Conservation (phyloP, 176 grass and related monocot genomes). For the Aegilops speltoides region DNA sequence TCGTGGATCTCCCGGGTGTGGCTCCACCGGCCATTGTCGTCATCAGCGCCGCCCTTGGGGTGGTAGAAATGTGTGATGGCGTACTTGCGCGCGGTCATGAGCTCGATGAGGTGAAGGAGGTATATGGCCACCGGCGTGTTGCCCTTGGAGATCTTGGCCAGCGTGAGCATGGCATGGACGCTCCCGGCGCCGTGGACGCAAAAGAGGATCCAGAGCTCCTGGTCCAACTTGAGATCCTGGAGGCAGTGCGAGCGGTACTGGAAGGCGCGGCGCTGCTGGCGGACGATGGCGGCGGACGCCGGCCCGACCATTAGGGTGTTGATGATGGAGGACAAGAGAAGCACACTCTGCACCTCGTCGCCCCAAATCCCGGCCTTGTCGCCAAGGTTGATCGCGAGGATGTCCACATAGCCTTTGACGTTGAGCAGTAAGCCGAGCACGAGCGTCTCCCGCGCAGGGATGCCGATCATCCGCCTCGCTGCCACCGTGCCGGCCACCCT, state of each 20-base stretch:
- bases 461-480: slow-evolving; percentile 26
- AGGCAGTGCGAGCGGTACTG: slow-evolving; percentile 49
- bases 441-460: slow-evolving; percentile 39
- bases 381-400: slow-evolving; percentile 51
- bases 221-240: slow-evolving; percentile 39
- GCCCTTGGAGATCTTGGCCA: slow-evolving; percentile 40
- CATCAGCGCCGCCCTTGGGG: background rate
- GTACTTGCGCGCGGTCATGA: slow-evolving; percentile 49
- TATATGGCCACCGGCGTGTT: slow-evolving; percentile 30
- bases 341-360: slow-evolving; percentile 21
- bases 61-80: slow-evolving; percentile 58
- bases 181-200: slow-evolving; percentile 50
- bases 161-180: slow-evolving; percentile 40
- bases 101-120: slow-evolving; percentile 68
- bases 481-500: slow-evolving; percentile 64
- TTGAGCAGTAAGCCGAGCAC: slow-evolving; percentile 71
- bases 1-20: slow-evolving; percentile 45
- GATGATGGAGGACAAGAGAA: slow-evolving; percentile 45
- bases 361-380: slow-evolving; percentile 35
- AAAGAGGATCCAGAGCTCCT: slow-evolving; percentile 58
- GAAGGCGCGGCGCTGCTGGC: slow-evolving; percentile 38
- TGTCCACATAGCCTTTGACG: slow-evolving; percentile 67
- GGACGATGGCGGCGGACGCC: slow-evolving; percentile 54
- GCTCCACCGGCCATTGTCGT: slow-evolving; percentile 28
- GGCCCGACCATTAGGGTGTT: slow-evolving; percentile 66